Evolutionary conservation across 805 yeast genomes (phyloP).

Genomic region (Hanseniaspora guilliermondii): DNA sequence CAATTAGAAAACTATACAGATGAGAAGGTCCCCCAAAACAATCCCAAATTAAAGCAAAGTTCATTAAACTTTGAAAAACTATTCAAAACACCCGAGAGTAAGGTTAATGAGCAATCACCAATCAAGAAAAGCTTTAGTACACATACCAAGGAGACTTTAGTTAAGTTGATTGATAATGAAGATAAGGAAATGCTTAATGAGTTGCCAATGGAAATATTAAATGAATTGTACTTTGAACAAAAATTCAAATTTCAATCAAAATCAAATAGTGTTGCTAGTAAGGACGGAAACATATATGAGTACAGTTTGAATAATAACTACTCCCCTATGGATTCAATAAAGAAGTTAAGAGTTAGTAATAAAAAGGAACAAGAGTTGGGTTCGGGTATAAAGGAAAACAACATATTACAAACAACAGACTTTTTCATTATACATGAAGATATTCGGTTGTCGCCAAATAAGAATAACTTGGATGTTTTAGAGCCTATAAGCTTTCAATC

Average conservation of each 20-base stretch:
- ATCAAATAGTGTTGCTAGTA: not conserved
- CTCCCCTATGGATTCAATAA: not conserved
- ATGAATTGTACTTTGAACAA: slow-evolving; percentile 49
- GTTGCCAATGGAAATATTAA: slow-evolving; percentile 53
- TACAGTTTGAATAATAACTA: not conserved
- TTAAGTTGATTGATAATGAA: slow-evolving; percentile 19
- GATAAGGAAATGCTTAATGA: slow-evolving; percentile 54
- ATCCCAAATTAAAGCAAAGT: not conserved
- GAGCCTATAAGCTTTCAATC: slow-evolving; percentile 29
- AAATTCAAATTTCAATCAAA: not conserved
- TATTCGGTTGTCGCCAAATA: not conserved
- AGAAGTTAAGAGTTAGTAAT: not conserved
- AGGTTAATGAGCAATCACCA: slow-evolving; percentile 20
- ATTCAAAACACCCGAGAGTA: slow-evolving; percentile 8
- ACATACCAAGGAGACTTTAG: slow-evolving; percentile 6
- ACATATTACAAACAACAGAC: not conserved
- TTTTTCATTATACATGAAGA: not conserved
- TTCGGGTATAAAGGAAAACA: not conserved
- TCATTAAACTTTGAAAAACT: not conserved
- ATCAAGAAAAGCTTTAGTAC: slow-evolving; percentile 20
- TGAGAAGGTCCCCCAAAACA: slow-evolving; percentile 11
- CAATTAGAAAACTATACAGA: not conserved
- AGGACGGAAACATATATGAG: not conserved
- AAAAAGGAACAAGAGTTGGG: not conserved
- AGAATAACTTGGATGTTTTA: slow-evolving; percentile 16